Evolutionary conservation across 1,284 basidiomycete genomes (phyloP).

Genomic region (Puccinia polysora): DNA sequence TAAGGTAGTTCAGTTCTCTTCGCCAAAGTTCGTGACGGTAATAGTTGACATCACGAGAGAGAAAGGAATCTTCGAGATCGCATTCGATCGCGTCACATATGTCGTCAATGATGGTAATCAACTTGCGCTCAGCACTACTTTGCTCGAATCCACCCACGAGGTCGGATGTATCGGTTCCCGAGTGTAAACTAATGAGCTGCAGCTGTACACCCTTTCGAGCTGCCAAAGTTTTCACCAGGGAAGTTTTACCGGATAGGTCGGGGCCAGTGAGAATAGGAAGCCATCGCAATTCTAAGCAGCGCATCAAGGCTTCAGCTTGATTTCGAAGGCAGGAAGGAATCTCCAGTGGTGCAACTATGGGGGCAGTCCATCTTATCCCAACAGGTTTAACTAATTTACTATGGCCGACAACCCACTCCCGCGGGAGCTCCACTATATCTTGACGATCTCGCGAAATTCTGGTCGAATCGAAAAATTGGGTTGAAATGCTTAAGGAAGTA

Average conservation of each 20-base stretch:
- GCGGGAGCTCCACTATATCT: conserved; percentile 47
- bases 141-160: conserved; percentile 96
- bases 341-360: conserved; percentile 14
- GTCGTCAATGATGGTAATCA: conserved; percentile 10
- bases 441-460: conserved; percentile 50
- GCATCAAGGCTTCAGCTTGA: conserved; percentile 68
- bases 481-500: conserved; percentile 64
- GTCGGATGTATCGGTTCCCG: conserved; percentile 86
- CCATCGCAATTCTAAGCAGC: conserved; percentile 74
- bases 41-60: neutral
- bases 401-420: conserved; percentile 34
- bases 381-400: conserved; percentile 26
- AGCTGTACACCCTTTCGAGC: conserved; percentile 66
- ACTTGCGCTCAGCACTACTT: conserved; percentile 53
- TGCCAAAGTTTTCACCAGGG: conserved; percentile 68
- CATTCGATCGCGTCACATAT: conserved; percentile 31
- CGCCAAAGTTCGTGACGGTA: conserved; percentile 22
- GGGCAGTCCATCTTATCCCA: neutral
- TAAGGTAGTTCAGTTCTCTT: neutral
- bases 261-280: conserved; percentile 80
- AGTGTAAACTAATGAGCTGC: conserved; percentile 73
- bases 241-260: conserved; percentile 73
- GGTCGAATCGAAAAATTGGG: conserved; percentile 59
- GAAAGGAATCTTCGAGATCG: neutral
- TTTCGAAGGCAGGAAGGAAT: conserved; percentile 22